Conservation (phyloP, 805 yeast species). For the Torulaspora gathmanii region DNA sequence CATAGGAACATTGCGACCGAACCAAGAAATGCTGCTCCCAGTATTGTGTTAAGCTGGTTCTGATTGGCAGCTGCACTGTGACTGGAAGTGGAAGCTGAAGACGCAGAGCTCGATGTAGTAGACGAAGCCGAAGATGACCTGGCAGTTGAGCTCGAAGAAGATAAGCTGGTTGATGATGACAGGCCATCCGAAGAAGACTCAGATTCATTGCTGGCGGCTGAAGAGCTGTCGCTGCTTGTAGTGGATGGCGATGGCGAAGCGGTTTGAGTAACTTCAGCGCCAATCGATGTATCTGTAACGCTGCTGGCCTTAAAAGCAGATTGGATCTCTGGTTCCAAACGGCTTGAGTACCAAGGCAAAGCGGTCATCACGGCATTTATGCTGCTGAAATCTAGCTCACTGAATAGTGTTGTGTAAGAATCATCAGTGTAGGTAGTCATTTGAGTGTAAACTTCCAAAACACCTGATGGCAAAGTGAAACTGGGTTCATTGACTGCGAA, state of each 20-base stretch:
- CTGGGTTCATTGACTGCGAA: slow-evolving; percentile 11
- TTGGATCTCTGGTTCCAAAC: slow-evolving; percentile 23
- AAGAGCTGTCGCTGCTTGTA: not conserved
- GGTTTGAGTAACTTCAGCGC: slow-evolving; percentile 9
- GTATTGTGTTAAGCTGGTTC: not conserved
- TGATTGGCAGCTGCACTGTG: not conserved
- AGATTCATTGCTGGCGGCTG: not conserved
- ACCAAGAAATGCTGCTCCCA: not conserved
- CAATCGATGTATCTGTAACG: slow-evolving; percentile 2
- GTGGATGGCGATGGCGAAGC: slow-evolving; percentile 1
- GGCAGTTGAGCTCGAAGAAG: not conserved
- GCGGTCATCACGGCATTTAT: slow-evolving; percentile 33
- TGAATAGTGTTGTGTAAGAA: slow-evolving; percentile 33
- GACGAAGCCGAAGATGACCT: not conserved
- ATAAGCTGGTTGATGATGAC: too few relatives aligned
- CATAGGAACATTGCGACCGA: slow-evolving; percentile 1
- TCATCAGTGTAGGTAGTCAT: slow-evolving; percentile 36
- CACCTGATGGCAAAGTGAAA: slow-evolving; percentile 21
- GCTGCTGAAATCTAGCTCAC: slow-evolving; percentile 28
- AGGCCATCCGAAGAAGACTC: too few relatives aligned
- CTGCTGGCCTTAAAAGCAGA: slow-evolving; percentile 12
- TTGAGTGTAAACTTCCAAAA: slow-evolving; percentile 23
- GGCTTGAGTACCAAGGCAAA: slow-evolving; percentile 37
- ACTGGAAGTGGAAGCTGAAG: not conserved
- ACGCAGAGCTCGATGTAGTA: not conserved